Percentiles rank a stretch among this genome's conserved stretches.
Evolutionary conservation across 805 yeast species (phyloP).

Genomic region (Cyberlindnera galapagoensis): DNA sequence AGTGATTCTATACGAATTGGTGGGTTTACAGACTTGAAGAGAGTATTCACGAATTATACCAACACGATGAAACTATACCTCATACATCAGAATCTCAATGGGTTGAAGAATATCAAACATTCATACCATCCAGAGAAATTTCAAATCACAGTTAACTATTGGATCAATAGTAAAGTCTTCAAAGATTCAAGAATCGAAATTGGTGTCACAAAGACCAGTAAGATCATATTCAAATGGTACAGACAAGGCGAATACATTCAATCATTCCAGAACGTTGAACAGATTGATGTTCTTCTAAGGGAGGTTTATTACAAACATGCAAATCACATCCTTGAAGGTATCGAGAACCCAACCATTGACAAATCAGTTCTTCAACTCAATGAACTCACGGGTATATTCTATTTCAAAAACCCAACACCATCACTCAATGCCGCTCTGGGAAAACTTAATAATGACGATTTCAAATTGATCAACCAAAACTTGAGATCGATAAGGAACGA

Average conservation of each 20-base stretch:
- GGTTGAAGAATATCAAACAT: slow-evolving; percentile 49
- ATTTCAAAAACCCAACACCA: slow-evolving; percentile 40
- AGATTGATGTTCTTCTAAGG: slow-evolving; percentile 32
- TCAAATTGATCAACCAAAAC: slow-evolving; percentile 19
- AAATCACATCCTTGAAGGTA: slow-evolving; percentile 27
- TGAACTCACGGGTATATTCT: slow-evolving; percentile 30
- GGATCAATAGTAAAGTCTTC: slow-evolving; percentile 47
- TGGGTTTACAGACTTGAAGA: slow-evolving; percentile 49
- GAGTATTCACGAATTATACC: slow-evolving; percentile 50
- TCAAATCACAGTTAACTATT: slow-evolving; percentile 52
- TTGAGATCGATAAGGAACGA: slow-evolving; percentile 15
- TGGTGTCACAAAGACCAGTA: slow-evolving; percentile 43
- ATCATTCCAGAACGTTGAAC: slow-evolving; percentile 25
- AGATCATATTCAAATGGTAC: slow-evolving; percentile 55
- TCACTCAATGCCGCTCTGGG: slow-evolving; percentile 17
- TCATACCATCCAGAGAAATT: slow-evolving; percentile 49
- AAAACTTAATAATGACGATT: slow-evolving; percentile 22
- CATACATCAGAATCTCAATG: slow-evolving; percentile 50
- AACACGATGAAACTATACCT: slow-evolving; percentile 59
- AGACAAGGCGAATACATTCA: slow-evolving; percentile 45
- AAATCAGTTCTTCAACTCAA: slow-evolving; percentile 25
- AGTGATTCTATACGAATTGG: slow-evolving; percentile 42
- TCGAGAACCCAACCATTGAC: slow-evolving; percentile 26
- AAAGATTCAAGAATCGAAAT: slow-evolving; percentile 53
- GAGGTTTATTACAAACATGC: slow-evolving; percentile 35